Evolutionary conservation across 192 early-diverging fungal species (phyloP), one percentile per base, ranked within the genome.

Genomic region (Lobulomyces angularis): DNA sequence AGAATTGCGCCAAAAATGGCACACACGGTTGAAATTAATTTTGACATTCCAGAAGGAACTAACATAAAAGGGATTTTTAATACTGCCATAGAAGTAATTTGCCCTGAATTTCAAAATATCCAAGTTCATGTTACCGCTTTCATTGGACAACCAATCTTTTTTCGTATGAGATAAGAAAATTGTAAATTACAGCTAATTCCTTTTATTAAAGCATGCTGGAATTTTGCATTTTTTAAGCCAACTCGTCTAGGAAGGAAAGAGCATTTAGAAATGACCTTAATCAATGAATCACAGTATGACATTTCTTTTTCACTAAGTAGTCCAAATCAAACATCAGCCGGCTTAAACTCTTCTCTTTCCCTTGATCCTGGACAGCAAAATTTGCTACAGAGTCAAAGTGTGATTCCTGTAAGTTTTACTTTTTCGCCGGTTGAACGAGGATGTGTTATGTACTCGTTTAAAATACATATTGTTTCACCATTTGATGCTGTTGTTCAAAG

Each of bases 71-170:
- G 69, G 1, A 65, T 63, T 39, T 32, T 69, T n/a, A 48, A 31
- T 32, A 61, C 64, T 3, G 61, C 57, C 3, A 67, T 77, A 9
- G 69, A 74, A 46, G 54, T 73, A 8, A 60, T 69, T 18, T 77
- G 74, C 39, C 69, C 66, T n/a, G 74, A 70, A 37, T 77, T 77
- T 48, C 63, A 74, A 44, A 69, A 69, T 31, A 64, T 74, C 30
- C 67, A 62, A 5, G 30, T 74, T 4, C 51, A 56, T 24, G 55
- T 77, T 18, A 49, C 46, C 4, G 74, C 64, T 16, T 77, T 53
- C 36, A 50, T 74, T 28, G 74, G 74, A 11, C 64, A 69, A 17
- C 67, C 74, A 2, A 14, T 73, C 5, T 69, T 58, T 40, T 69
- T 73, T 32, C 71, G 67, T 12, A 21, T 43, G 1, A n/a, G n/a